Conservation (phyloP, 2,329 filamentous ascomycete species). For the Colletotrichum gloeosporioides region DNA sequence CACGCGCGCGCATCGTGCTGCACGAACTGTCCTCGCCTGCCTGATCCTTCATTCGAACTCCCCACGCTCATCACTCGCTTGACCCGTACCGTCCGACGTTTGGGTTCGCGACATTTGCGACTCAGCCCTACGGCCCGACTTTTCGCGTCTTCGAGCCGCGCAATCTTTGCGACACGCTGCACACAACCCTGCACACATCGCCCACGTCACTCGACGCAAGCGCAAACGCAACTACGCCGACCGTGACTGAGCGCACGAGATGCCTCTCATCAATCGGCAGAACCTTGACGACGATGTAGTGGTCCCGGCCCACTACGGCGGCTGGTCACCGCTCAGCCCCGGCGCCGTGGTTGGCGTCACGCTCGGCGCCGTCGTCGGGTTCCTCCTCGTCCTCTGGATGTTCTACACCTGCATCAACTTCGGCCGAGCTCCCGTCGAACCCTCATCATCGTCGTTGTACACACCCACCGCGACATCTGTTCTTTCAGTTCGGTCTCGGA, state of each 20-base stretch:
- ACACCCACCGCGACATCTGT: slow-evolving; percentile 25
- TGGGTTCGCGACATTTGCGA: neutral
- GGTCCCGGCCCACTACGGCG: slow-evolving; percentile 41
- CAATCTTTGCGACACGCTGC: neutral
- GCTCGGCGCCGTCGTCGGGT: slow-evolving; percentile 51
- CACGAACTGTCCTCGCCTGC: neutral
- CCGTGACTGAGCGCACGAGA: neutral
- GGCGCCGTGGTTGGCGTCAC: slow-evolving; percentile 50
- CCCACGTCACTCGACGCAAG: neutral
- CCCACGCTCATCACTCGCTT: neutral
- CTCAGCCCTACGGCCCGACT: neutral
- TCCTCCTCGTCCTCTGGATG: slow-evolving; percentile 58
- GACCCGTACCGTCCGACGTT: neutral
- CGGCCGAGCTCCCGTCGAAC: slow-evolving; percentile 34
- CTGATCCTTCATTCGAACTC: neutral
- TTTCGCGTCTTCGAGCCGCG: neutral
- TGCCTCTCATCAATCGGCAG: slow-evolving; percentile 19
- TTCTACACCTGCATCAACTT: slow-evolving; percentile 55
- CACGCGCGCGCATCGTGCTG: neutral
- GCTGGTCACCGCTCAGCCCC: slow-evolving; percentile 39
- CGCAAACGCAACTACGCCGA: neutral
- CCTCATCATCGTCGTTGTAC: slow-evolving; percentile 20
- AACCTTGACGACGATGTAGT: slow-evolving; percentile 26
- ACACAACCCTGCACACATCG: neutral
- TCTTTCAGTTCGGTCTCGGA: slow-evolving; percentile 24